phyloP scores from a whole-genome alignment of 805 yeast species.

The Kodamaea neixiangensis region DNA sequence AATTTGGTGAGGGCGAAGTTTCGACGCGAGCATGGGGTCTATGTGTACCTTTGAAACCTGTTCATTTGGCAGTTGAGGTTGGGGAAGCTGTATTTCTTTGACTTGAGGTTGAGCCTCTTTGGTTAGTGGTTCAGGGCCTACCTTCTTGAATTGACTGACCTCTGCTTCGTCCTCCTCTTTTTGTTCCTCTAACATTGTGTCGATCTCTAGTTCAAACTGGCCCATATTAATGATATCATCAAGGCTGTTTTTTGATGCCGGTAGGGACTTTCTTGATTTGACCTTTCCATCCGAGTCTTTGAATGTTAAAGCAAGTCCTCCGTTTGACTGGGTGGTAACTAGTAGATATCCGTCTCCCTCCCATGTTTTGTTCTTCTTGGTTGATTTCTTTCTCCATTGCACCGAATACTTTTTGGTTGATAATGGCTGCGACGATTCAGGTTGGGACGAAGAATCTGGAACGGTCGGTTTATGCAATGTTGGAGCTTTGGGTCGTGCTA shows the following conservation, averaged over 20 bases:
- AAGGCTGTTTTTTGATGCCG: slow-evolving; percentile 9
- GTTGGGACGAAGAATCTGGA: background rate
- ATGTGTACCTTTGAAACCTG: slow-evolving; percentile 23
- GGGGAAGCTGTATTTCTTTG: background rate
- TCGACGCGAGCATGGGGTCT: slow-evolving; percentile 55
- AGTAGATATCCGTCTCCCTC: slow-evolving; percentile 80
- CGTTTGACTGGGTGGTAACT: slow-evolving; percentile 17
- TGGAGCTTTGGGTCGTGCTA: background rate
- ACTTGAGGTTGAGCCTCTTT: background rate
- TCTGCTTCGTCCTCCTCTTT: background rate
- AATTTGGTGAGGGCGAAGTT: slow-evolving; percentile 80
- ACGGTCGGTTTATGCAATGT: background rate
- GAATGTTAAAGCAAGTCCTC: slow-evolving; percentile 7
- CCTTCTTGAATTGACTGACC: background rate
- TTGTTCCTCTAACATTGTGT: slow-evolving; percentile 21
- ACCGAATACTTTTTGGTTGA: slow-evolving; percentile 26
- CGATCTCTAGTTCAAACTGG: slow-evolving; percentile 62
- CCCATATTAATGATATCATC: slow-evolving; percentile 50
- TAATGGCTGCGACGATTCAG: background rate
- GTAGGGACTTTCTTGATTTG: slow-evolving; percentile 12
- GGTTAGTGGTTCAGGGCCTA: background rate
- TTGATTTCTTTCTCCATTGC: slow-evolving; percentile 70
- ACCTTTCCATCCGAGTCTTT: slow-evolving; percentile 13
- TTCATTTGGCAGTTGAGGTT: background rate
- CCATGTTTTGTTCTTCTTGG: slow-evolving; percentile 89